Base-by-base conservation (phyloP, 176 grass and related monocot species). In the Hsuehochloa calcarea region DNA sequence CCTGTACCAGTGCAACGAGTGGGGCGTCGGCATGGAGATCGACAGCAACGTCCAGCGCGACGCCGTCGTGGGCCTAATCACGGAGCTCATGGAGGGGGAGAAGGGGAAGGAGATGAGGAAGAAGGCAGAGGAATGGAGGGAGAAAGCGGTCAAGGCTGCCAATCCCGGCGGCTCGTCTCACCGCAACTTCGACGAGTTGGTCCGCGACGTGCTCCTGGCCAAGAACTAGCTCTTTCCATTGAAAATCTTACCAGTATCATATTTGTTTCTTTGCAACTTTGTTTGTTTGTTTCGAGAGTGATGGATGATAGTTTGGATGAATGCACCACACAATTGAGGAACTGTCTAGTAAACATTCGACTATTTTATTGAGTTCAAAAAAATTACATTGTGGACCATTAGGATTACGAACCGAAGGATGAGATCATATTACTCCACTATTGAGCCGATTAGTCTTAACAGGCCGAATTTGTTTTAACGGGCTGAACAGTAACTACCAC, bases 1-100 rank as follows among this genome's bases (percentile, higher is more conserved):
- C 84, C 34, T 71, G 22, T 97, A 92, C 81, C 70, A 82, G 68
- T 92, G 92, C 89, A 72, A 54, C 8, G 81, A 91, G 72, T 97
- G 90, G 95, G 92, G 81, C 44, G 88, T 97, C n/a, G 95, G 95
- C 38, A 65, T 94, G 70, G 92, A 97, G 88, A 94, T 97, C 70
- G 84, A 92, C 68, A 65, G 37, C 67, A 83, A 94, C 80, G 95
- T 97, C 50, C 86, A 23, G 45, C 88, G 92, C 51, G 70, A 80
- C 47, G 86, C 86, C 45, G 95, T 97, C 27, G 81, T 86, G 10
- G 19, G 69, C 52, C 73, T 94, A 68, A 87, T 97, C 68, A 72
- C 46, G 16, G 92, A 97, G 82, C 58, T 90, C 29, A 94, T 97
- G 86, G 86, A 91, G 8, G 90, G 84, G 17, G 74, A 92, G 38